Evolutionary conservation across 345 rosid genomes (phyloP), one percentile per base, ranked within the genome.

Genomic region (Bretschneidera sinensis): DNA sequence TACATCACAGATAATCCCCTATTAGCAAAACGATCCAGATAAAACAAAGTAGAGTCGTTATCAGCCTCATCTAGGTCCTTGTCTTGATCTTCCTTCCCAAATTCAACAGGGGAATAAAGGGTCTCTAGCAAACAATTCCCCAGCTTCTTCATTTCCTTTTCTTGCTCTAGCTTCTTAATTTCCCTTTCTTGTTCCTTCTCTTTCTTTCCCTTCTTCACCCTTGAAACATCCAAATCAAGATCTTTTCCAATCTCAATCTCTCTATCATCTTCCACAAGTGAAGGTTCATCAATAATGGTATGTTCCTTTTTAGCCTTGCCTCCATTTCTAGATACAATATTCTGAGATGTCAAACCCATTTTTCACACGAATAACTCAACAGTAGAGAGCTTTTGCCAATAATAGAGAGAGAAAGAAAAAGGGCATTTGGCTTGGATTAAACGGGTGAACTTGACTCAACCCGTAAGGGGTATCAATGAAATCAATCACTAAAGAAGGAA

Each of bases 71-170:
- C 76, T 47, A 18, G 55, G 18, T 21, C 66, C 8, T 61, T 64
- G n/a, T 70, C 82, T 18, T 69, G 76, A 0, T 48, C 75, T 24
- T 51, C 74, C 59, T 83, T 79, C 43, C 95, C 95, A 68, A 85
- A 92, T 31, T 80, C 83, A 62, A 92, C 78, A 53, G 97, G 91
- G 23, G 85, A 75, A 68, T 85, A 78, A 15, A 92, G 70, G 25
- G 97, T 83, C 18, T 92, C 98, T 22, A 92, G 90, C 71, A 92
- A 73, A 60, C 72, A 35, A 64, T 74, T 80, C 76, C 87, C 96
- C 25, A 92, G 80, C 76, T 72, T 92, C 66, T 75, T 83, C 89
- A 81, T 87, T 52, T 89, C 85, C 69, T 49, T 73, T 51, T 64
- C 79, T n/a, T n/a, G n/a, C n/a, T n/a, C n/a, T n/a, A n/a, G n/a